Evolutionary conservation across 1,139 yeast genomes (phyloP).

Genomic region (Hansenula lynferdii): DNA sequence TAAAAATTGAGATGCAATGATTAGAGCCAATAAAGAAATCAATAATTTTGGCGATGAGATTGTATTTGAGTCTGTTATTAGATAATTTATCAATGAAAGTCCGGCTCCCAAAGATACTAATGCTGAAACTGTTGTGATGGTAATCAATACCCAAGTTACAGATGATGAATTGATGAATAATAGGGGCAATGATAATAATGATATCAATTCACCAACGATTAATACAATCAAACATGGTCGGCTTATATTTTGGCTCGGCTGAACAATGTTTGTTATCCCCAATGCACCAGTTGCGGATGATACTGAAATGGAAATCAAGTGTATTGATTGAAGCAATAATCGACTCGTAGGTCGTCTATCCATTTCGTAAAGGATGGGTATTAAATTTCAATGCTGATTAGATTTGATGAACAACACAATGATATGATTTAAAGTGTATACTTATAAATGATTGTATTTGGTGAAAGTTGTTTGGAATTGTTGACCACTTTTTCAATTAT

Average conservation of each 20-base stretch:
- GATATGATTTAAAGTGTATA: too few relatives aligned
- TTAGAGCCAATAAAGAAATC: slow-evolving; percentile 10
- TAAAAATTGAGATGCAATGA: slow-evolving; percentile 11
- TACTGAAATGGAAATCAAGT: slow-evolving; percentile 1
- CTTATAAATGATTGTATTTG: too few relatives aligned
- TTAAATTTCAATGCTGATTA: neutral
- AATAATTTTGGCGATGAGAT: slow-evolving; percentile 2
- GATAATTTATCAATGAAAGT: slow-evolving; percentile 11
- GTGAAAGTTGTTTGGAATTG: too few relatives aligned
- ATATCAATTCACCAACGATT: slow-evolving; percentile 13
- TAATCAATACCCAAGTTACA: neutral
- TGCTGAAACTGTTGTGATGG: slow-evolving; percentile 4
- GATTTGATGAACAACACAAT: too few relatives aligned
- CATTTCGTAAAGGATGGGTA: neutral
- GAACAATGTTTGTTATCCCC: slow-evolving; percentile 7
- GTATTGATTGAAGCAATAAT: neutral
- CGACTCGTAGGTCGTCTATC: slow-evolving; percentile 1
- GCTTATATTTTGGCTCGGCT: neutral
- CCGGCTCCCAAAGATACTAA: slow-evolving; percentile 20
- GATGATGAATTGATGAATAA: neutral
- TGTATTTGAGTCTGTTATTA: neutral
- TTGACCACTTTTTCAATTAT: too few relatives aligned
- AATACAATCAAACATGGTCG: slow-evolving; percentile 7
- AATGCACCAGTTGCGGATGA: slow-evolving; percentile 13
- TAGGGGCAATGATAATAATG: slow-evolving; percentile 8